Percentiles rank a stretch among this genome's conserved stretches.
phyloP scores from a whole-genome alignment of 1,139 yeast genomes.

The Pichia sp. region DNA sequence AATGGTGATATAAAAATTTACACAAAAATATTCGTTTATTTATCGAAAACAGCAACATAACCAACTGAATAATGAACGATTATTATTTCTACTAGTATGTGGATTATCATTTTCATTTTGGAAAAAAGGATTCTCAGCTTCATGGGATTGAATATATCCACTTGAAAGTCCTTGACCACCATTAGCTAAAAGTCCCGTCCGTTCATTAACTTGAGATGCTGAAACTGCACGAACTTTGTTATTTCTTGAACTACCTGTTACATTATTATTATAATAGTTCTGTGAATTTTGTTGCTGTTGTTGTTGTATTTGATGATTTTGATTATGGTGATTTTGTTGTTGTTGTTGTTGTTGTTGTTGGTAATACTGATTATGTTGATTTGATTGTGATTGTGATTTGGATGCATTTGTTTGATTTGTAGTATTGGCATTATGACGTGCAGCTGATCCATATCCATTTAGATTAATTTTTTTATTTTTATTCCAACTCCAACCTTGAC shows the following conservation, averaged over 20 bases:
- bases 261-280: neutral
- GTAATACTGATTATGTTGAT: conserved; percentile 8
- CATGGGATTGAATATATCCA: conserved; percentile 1
- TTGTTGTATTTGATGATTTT: neutral
- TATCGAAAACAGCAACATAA: conserved; percentile 9
- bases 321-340: conserved; percentile 1
- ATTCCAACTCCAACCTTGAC: conserved; percentile 84
- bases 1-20: neutral
- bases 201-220: conserved; percentile 6
- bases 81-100: neutral
- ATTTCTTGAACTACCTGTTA: neutral
- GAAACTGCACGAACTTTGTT: conserved; percentile 2
- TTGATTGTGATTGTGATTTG: conserved; percentile 7
- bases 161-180: neutral
- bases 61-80: conserved; percentile 5
- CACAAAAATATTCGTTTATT: neutral
- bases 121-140: neutral
- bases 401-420: conserved; percentile 10
- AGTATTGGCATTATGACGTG: conserved; percentile 13
- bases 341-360: conserved; percentile 5
- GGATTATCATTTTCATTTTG: neutral
- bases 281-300: conserved; percentile 2
- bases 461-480: conserved; percentile 83
- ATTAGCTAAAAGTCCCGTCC: conserved; percentile 4
- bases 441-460: conserved; percentile 73